Conservation (phyloP, 2,329 filamentous ascomycete species). For the Epichloe hybrida region DNA sequence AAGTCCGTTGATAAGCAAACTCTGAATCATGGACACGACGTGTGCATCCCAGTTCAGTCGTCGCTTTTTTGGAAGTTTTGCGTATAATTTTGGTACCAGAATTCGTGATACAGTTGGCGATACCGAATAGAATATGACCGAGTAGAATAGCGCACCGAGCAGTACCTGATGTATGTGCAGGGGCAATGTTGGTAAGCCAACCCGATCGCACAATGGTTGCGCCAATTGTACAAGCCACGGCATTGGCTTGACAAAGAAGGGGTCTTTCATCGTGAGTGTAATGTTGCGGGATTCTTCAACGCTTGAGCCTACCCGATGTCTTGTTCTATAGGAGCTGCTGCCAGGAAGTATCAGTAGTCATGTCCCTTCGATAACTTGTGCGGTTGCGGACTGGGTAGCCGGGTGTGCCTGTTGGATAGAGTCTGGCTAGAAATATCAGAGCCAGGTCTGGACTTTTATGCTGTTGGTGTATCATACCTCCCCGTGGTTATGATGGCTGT, state of each 20-base stretch:
- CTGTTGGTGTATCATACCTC: no score
- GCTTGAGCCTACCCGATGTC: background rate
- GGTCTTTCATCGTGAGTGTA: constrained; percentile 49
- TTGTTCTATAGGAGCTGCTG: background rate
- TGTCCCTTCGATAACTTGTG: background rate
- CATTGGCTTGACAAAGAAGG: constrained; percentile 47
- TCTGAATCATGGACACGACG: constrained; percentile 72
- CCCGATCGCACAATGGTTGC: constrained; percentile 49
- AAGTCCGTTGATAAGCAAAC: constrained; percentile 53
- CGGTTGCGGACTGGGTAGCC: background rate
- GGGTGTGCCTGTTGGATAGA: no score
- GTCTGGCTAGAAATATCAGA: no score
- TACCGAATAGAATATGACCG: constrained; percentile 49
- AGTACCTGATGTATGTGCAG: constrained; percentile 68
- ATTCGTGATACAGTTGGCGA: constrained; percentile 52
- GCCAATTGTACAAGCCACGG: constrained; percentile 43
- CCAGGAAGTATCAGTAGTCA: background rate
- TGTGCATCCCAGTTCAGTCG: constrained; percentile 73
- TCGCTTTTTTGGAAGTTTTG: constrained; percentile 47
- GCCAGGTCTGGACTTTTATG: no score
- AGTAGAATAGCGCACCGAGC: constrained; percentile 53
- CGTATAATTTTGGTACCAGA: constrained; percentile 52
- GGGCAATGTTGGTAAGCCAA: constrained; percentile 52
- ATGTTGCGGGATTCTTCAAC: background rate
- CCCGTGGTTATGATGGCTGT: no score